A percentile compares a stretch with the other conserved stretches of the same genome.
Evolutionary conservation across 441 rosid genomes (phyloP).

Genomic region (Metrosideros polymorpha): DNA sequence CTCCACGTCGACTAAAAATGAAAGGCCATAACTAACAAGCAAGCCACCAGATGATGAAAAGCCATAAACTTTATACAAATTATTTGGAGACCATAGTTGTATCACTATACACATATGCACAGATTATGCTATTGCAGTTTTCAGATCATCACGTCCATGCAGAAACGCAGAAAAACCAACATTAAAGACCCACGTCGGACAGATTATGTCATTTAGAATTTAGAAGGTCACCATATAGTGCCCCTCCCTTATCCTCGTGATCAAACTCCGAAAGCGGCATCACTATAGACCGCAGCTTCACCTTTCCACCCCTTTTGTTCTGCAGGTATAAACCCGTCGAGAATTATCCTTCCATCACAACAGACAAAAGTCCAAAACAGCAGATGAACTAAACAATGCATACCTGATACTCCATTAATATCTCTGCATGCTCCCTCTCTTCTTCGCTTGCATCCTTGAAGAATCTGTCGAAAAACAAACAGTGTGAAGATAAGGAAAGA

Average conservation of each 20-base stretch:
- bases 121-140: neutral
- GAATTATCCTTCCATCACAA: neutral
- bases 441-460: slow-evolving; percentile 47
- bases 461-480: slow-evolving; percentile 19
- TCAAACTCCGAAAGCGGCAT: slow-evolving; percentile 34
- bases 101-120: neutral
- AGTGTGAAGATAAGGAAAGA: neutral
- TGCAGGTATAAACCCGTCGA: neutral
- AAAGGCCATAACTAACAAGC: neutral
- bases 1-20: no score
- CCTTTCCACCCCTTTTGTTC: slow-evolving; percentile 40
- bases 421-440: slow-evolving; percentile 50
- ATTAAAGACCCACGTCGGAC: neutral
- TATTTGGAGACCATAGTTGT: neutral
- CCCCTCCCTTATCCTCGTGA: slow-evolving; percentile 33
- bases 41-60: neutral
- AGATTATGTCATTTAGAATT: neutral
- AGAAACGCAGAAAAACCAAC: neutral
- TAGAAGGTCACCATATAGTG: slow-evolving; percentile 23
- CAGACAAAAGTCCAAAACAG: neutral
- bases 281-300: slow-evolving; percentile 23
- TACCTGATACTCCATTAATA: slow-evolving; percentile 45
- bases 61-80: neutral
- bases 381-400: neutral
- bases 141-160: neutral